Percentiles rank a stretch among this genome's conserved stretches.
phyloP scores from a whole-genome alignment of 2,329 filamentous ascomycete species.

The Talaromyces sp. region DNA sequence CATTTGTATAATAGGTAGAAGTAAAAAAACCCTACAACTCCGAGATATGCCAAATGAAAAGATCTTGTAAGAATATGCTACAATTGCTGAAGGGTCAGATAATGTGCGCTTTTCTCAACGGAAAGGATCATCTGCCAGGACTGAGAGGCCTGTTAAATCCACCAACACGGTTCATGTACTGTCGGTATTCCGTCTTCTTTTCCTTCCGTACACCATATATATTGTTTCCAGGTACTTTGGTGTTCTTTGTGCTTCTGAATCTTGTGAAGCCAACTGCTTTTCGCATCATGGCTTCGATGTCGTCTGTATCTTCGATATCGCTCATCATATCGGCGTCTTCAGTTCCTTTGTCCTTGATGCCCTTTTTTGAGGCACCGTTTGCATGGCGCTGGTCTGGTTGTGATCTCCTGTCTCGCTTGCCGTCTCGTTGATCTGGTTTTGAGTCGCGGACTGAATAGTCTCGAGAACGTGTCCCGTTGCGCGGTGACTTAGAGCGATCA shows the following conservation, averaged over 20 bases:
- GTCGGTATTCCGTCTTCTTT: slow-evolving; percentile 90
- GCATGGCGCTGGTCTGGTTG: slow-evolving; percentile 23
- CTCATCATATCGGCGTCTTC: slow-evolving; percentile 42
- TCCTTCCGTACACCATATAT: slow-evolving; percentile 80
- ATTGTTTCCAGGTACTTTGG: slow-evolving; percentile 84
- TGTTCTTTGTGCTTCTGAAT: slow-evolving; percentile 83
- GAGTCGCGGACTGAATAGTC: slow-evolving; percentile 27
- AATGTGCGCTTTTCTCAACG: slow-evolving; percentile 1
- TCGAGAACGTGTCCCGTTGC: slow-evolving; percentile 38
- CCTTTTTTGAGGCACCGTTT: slow-evolving; percentile 29
- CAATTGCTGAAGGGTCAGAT: slow-evolving; percentile 3
- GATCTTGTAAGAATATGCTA: slow-evolving; percentile 11
- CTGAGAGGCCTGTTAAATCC: slow-evolving; percentile 52
- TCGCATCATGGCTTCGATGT: slow-evolving; percentile 69
- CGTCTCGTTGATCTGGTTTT: slow-evolving; percentile 31
- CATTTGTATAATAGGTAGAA: not conserved
- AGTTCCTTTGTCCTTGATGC: slow-evolving; percentile 48
- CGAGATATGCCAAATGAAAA: slow-evolving; percentile 12
- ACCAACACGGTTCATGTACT: slow-evolving; percentile 73
- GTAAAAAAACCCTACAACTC: slow-evolving; percentile 13
- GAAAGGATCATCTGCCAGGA: slow-evolving; percentile 36
- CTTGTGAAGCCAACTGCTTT: slow-evolving; percentile 85
- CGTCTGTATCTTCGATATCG: slow-evolving; percentile 29
- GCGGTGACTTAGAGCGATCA: slow-evolving; percentile 38
- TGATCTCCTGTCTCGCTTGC: slow-evolving; percentile 30